Evolutionary conservation across 768 basidiomycete species (phyloP), one percentile per base, ranked within the genome.

Genomic region (Termitomyces titanicus): DNA sequence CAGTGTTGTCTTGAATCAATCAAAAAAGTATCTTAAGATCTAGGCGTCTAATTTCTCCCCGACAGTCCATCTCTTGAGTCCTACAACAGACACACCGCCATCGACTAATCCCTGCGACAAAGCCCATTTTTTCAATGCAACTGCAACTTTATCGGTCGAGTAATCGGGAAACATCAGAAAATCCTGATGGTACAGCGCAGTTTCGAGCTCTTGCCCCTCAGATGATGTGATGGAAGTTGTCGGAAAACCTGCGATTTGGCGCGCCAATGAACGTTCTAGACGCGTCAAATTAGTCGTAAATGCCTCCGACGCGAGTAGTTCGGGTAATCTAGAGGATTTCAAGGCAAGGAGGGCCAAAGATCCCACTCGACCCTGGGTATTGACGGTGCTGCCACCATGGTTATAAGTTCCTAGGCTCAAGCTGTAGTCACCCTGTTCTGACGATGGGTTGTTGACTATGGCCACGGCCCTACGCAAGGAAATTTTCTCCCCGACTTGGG

Each of bases 241-340:
- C 25, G 89, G 84, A 65, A 94, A 87, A 3, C 93, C 94, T 20
- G 85, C 84, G 48, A 93, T 86, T 70, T 96, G 94, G 39, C 92
- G 80, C 10, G 87, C 88, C n/a, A 96, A 59, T 2, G 87, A 81
- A 22, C 90, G 84, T 61, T 89, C 84, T 13, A 96, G 74, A 40
- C 78, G 76, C 31, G 74, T 74, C 17, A 91, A 71, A 37, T 88
- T 82, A n/a, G 72, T 67, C 25, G 74, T 70, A 62, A 87, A 86
- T n/a, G 65, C 65, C 46, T 77, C 68, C 2, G 79, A 75, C 15
- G 68, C 69, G 43, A 85, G 66, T 57, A 79, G 64, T 25, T 70
- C 64, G 35, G 73, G 54, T 45, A 88, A 68, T 51, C 73, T 62
- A 53, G 75, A 67, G 20, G 86, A 76, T 58, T 79, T 75, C 51